Evolutionary conservation across 2,329 filamentous ascomycete species (phyloP).

Genomic region (Aureobasidium sp.): DNA sequence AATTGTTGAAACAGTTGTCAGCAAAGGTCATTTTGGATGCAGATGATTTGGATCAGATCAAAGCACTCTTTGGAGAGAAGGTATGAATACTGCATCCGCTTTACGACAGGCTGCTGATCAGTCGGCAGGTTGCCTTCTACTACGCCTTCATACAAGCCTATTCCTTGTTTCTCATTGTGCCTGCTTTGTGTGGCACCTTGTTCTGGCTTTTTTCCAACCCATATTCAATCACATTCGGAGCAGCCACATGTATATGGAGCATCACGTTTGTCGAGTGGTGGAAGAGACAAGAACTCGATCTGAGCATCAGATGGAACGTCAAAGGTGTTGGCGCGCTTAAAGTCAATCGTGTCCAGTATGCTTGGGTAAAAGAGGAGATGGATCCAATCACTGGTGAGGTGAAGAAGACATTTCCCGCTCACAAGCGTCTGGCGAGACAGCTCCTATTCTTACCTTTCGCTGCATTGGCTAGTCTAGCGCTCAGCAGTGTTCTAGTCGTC

Average conservation of each 20-base stretch:
- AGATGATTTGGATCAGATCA: slow-evolving; percentile 7
- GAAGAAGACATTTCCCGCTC: background rate
- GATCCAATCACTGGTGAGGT: background rate
- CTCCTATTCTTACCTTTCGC: background rate
- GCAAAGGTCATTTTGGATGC: background rate
- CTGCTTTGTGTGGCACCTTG: background rate
- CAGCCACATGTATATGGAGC: background rate
- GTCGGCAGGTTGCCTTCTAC: background rate
- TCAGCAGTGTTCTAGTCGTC: background rate
- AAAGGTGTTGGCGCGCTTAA: background rate
- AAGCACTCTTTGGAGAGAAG: slow-evolving; percentile 4
- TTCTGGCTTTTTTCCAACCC: slow-evolving; percentile 3
- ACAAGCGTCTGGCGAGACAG: background rate
- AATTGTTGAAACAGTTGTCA: background rate
- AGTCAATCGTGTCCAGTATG: slow-evolving; percentile 2
- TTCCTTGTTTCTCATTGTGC: background rate
- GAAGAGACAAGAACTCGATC: slow-evolving; percentile 4
- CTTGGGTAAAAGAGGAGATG: background rate
- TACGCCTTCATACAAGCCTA: slow-evolving; percentile 6
- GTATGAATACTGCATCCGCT: background rate
- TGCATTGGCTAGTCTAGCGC: background rate
- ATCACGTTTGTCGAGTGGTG: slow-evolving; percentile 10
- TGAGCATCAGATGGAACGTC: slow-evolving; percentile 8
- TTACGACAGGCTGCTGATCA: background rate
- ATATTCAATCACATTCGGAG: background rate